Percentiles rank a stretch among this genome's conserved stretches.
Conservation (phyloP, 2,329 filamentous ascomycete species). For the Hypoxylon sp. region DNA sequence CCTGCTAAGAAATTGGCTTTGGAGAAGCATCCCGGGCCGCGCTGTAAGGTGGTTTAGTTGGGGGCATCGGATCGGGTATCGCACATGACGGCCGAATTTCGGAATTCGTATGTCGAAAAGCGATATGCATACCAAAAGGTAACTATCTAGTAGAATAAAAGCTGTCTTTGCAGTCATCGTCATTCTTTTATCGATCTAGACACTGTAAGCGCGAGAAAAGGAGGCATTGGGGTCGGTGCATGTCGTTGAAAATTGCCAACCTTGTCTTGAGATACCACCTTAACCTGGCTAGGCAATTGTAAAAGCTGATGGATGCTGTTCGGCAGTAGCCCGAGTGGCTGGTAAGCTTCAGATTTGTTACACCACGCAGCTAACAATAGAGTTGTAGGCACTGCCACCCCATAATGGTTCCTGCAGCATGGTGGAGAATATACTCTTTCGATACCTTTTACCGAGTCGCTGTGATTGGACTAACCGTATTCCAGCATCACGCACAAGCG, state of each 20-base stretch:
- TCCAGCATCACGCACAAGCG: constrained; percentile 19
- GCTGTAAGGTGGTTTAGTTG: not conserved
- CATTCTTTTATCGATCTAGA: constrained; percentile 8
- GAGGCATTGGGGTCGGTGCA: constrained; percentile 25
- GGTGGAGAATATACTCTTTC: constrained; percentile 11
- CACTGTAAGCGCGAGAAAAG: constrained; percentile 13
- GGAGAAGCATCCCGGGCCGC: constrained; percentile 6
- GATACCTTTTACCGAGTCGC: not conserved
- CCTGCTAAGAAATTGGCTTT: constrained; percentile 11
- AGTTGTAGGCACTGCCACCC: constrained; percentile 37
- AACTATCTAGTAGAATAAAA: not conserved
- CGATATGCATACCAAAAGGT: not conserved
- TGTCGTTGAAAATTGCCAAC: constrained; percentile 22
- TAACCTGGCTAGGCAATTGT: constrained; percentile 18
- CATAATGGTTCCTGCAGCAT: constrained; percentile 13
- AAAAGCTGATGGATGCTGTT: constrained; percentile 10
- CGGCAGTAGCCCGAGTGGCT: constrained; percentile 32
- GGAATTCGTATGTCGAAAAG: not conserved
- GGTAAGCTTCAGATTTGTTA: constrained; percentile 32
- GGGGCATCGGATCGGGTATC: not conserved
- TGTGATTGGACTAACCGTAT: constrained; percentile 7
- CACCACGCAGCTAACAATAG: constrained; percentile 34
- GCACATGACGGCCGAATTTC: constrained; percentile 1
- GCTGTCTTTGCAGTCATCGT: not conserved
- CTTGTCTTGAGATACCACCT: not conserved